These are phyloP conservation scores for Alternaria consortialis DNA, from an alignment of 2,329 filamentous ascomycete species.

Conservation along the genomic window DNA sequence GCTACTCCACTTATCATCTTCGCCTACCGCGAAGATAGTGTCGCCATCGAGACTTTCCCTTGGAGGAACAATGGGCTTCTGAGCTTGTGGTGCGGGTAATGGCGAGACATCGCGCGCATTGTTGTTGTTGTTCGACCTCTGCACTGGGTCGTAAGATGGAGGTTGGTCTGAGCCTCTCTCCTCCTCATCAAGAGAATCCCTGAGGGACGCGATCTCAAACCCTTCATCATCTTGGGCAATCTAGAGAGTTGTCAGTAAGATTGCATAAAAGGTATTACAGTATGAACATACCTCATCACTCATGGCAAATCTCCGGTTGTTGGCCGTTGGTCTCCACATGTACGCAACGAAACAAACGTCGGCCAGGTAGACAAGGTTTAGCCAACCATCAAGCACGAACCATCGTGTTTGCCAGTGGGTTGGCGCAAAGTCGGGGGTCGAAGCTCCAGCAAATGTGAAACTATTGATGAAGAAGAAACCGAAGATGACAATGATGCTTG, in stretches of 20 bases:
- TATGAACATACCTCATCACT: slow-evolving; percentile 78
- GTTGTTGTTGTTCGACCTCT: slow-evolving; percentile 34
- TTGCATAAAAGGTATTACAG: neutral
- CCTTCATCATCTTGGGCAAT: slow-evolving; percentile 98
- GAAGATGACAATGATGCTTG: slow-evolving; percentile 94
- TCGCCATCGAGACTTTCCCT: slow-evolving; percentile 80
- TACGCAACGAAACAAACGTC: slow-evolving; percentile 95
- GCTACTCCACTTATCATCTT: slow-evolving; percentile 85
- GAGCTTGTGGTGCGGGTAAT: slow-evolving; percentile 62
- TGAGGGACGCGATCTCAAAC: slow-evolving; percentile 94
- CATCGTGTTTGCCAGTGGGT: slow-evolving; percentile 97
- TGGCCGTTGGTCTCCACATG: slow-evolving; percentile 93
- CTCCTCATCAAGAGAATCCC: slow-evolving; percentile 74
- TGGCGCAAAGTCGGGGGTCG: slow-evolving; percentile 88
- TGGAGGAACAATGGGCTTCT: slow-evolving; percentile 60
- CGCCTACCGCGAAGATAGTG: slow-evolving; percentile 93
- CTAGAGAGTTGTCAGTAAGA: slow-evolving; percentile 54
- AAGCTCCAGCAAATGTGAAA: slow-evolving; percentile 87
- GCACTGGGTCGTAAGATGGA: slow-evolving; percentile 53
- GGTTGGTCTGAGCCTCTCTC: slow-evolving; percentile 55
- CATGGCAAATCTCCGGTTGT: slow-evolving; percentile 98
- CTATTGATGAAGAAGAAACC: slow-evolving; percentile 99
- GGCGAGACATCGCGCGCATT: slow-evolving; percentile 54
- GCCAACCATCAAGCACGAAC: slow-evolving; percentile 97
- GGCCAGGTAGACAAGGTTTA: slow-evolving; percentile 94